Conservation (phyloP, 2,329 filamentous ascomycete genomes). For the Tolypocladium tundrense region DNA sequence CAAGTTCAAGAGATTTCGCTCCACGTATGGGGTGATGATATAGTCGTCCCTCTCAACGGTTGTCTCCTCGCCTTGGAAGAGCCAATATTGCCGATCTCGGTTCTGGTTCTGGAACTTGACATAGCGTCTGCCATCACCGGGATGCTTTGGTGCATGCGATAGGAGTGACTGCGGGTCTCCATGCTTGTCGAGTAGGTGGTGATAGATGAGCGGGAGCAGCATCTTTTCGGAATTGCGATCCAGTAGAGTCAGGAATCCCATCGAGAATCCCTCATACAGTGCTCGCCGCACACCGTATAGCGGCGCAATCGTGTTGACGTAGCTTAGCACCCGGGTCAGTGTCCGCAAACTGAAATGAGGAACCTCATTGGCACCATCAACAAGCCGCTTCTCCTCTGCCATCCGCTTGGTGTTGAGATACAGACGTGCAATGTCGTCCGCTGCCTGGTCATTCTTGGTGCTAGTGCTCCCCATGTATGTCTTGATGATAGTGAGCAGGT, state of each 20-base stretch:
- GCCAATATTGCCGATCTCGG: constrained; percentile 72
- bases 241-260: constrained; percentile 92
- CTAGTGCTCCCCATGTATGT: constrained; percentile 70
- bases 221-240: constrained; percentile 71
- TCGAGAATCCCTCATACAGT: constrained; percentile 89
- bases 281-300: constrained; percentile 78
- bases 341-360: constrained; percentile 96
- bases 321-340: constrained; percentile 78
- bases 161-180: constrained; percentile 61
- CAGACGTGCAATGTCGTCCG: constrained; percentile 71
- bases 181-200: constrained; percentile 65
- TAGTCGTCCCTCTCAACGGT: constrained; percentile 71
- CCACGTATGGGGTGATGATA: constrained; percentile 92
- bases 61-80: constrained; percentile 61
- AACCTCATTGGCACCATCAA: constrained; percentile 85
- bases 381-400: constrained; percentile 71
- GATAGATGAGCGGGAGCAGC: constrained; percentile 68
- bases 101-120: constrained; percentile 63
- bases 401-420: constrained; percentile 82
- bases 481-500: constrained; percentile 78
- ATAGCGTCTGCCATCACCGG: constrained; percentile 65
- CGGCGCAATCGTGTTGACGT: constrained; percentile 74
- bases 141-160: constrained; percentile 66
- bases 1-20: constrained; percentile 87
- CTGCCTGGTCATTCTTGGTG: constrained; percentile 61